Conservation (phyloP, 2,329 filamentous ascomycete genomes). For the Bisporella sp. region DNA sequence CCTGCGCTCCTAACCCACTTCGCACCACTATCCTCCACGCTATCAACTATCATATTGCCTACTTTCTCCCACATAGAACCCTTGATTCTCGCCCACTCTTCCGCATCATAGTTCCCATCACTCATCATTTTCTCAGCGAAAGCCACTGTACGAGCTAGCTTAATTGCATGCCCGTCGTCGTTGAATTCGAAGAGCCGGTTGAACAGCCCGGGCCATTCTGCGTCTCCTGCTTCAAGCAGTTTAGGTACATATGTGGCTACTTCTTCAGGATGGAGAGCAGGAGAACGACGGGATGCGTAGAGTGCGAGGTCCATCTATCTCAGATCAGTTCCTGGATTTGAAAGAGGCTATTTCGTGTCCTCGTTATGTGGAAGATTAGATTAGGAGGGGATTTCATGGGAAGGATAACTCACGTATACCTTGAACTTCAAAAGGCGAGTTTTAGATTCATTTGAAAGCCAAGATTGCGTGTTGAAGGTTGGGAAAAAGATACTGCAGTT, state of each 20-base stretch:
- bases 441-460: slow-evolving; percentile 54
- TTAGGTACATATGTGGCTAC: slow-evolving; percentile 53
- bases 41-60: slow-evolving; percentile 55
- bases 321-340: too few relatives aligned
- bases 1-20: slow-evolving; percentile 57
- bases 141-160: slow-evolving; percentile 64
- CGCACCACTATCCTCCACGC: slow-evolving; percentile 42
- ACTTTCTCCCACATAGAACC: slow-evolving; percentile 53
- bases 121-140: slow-evolving; percentile 54
- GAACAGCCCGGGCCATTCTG: slow-evolving; percentile 33
- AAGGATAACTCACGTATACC: slow-evolving; percentile 39
- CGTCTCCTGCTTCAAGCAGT: slow-evolving; percentile 17
- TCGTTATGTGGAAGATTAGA: too few relatives aligned
- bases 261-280: slow-evolving; percentile 50
- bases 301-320: slow-evolving; percentile 54
- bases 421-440: slow-evolving; percentile 75
- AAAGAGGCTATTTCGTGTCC: too few relatives aligned
- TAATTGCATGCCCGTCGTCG: slow-evolving; percentile 79
- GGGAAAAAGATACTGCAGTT: slow-evolving; percentile 70
- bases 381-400: too few relatives aligned
- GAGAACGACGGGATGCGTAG: slow-evolving; percentile 63
- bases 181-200: slow-evolving; percentile 38
- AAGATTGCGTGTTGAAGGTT: slow-evolving; percentile 53
- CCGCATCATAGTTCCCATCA: slow-evolving; percentile 45
- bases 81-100: slow-evolving; percentile 43